Percentiles rank a stretch among this genome's conserved stretches.
phyloP scores from a whole-genome alignment of 257 asterid genomes.

The Salvia splendens region DNA sequence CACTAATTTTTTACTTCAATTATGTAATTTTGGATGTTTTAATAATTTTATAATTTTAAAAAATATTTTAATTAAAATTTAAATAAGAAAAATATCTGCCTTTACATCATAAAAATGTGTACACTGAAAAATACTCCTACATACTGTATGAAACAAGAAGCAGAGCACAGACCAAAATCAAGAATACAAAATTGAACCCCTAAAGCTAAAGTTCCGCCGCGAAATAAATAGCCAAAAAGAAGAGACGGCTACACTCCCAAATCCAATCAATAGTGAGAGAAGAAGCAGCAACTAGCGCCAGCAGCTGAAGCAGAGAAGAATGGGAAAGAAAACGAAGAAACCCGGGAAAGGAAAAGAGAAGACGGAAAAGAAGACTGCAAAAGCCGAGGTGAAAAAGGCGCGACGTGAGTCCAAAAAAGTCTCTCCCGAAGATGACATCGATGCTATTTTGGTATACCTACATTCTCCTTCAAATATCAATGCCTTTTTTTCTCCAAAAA shows the following conservation, averaged over 20 bases:
- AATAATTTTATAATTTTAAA: too few relatives aligned
- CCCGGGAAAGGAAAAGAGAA: constrained; percentile 98
- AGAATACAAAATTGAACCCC: background rate
- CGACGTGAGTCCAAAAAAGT: constrained; percentile 87
- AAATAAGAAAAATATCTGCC: too few relatives aligned
- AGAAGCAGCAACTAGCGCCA: background rate
- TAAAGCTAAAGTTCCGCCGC: constrained; percentile 13
- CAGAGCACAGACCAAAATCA: too few relatives aligned
- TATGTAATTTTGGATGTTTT: too few relatives aligned
- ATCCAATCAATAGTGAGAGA: background rate
- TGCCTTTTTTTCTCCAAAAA: background rate
- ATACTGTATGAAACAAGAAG: too few relatives aligned
- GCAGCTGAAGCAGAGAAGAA: constrained; percentile 22
- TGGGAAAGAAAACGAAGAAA: constrained; percentile 94
- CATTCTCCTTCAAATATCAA: background rate
- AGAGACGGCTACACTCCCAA: background rate
- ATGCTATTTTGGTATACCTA: constrained; percentile 74
- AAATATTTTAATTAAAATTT: too few relatives aligned
- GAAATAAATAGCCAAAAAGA: constrained; percentile 1
- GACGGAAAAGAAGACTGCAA: constrained; percentile 82
- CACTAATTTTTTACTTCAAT: too few relatives aligned
- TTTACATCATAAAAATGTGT: too few relatives aligned
- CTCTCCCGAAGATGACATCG: constrained; percentile 98
- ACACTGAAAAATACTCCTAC: too few relatives aligned
- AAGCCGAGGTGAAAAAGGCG: constrained; percentile 77